A percentile compares a stretch with the other conserved stretches of the same genome.
Evolutionary conservation across 1,284 basidiomycete genomes (phyloP).

Genomic region (Ganoderma meredithae): DNA sequence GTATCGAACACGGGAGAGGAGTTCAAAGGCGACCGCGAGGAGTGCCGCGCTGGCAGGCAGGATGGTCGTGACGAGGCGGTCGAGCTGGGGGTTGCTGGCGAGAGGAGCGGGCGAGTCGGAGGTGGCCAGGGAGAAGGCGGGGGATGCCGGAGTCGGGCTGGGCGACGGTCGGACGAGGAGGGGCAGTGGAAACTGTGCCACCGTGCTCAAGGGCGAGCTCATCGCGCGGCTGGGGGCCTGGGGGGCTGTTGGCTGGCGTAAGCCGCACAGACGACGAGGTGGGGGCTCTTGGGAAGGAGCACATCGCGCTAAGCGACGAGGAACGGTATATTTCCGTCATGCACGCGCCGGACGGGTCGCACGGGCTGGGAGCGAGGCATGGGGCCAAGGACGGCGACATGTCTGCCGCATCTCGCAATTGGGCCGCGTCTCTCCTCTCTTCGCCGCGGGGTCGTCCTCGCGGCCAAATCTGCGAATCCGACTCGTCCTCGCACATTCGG

Average conservation of each 20-base stretch:
- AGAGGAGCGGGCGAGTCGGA: constrained; percentile 6
- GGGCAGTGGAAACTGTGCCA: constrained; percentile 21
- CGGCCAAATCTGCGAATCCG: not conserved
- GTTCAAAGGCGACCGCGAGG: constrained; percentile 42
- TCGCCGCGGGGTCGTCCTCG: not conserved
- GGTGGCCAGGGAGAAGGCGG: not conserved
- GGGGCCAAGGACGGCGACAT: constrained; percentile 9
- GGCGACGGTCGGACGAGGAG: constrained; percentile 1
- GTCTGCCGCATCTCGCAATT: constrained; percentile 7
- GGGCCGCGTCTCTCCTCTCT: not conserved
- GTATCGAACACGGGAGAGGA: constrained; percentile 37
- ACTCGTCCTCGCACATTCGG: not conserved
- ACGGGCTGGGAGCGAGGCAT: constrained; percentile 23
- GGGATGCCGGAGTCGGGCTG: not conserved
- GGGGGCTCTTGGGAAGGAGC: constrained; percentile 29
- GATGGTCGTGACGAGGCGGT: constrained; percentile 38
- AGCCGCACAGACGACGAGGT: constrained; percentile 22
- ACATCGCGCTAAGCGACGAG: constrained; percentile 30
- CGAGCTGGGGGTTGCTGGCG: constrained; percentile 24
- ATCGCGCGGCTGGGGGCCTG: constrained; percentile 20
- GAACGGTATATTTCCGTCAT: constrained; percentile 27
- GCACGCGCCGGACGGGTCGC: constrained; percentile 30
- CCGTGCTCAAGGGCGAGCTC: constrained; percentile 25
- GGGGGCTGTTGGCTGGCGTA: constrained; percentile 15
- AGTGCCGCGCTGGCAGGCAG: constrained; percentile 46